Evolutionary conservation across 179 eudicot species (phyloP), one percentile per base, ranked within the genome.

Genomic region (Beta macrorhiza): DNA sequence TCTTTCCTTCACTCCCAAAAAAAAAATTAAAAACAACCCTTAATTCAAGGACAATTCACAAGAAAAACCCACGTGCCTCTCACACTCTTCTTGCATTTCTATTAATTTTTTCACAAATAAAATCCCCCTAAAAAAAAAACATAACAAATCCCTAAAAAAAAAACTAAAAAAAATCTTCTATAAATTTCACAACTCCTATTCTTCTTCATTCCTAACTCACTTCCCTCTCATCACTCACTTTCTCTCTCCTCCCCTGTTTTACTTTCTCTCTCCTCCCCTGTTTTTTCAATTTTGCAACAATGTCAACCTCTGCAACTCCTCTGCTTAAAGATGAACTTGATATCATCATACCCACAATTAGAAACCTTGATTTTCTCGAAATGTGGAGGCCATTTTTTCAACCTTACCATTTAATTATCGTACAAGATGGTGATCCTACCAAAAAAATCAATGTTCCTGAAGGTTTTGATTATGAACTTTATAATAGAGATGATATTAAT

Each of bases 321-420:
- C 75, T 84, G 67, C 69, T 95, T 67, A 95, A 88, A 63, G 94
- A 93, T 82, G 93, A 95, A 83, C 98, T 95, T 3, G 99, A 95
- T 51, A 95, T 95, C 53, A 97, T 95, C 42, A 93, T 95, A 44
- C 99, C 99, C 52, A 95, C 99, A 0, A 95, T 95, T 5, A 81
- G 98, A 68, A 95, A 93, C 91, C 92, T 95, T 7, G 98, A 95
- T 86, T 95, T 93, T 79, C 88, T 95, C 5, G 98, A 95, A 74
- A 93, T 93, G 97, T 95, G 98, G 98, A 87, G 98, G 78, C 98
- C 98, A 0, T 95, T 88, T 76, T 90, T 95, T 1, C 83, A 95
- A 78, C 90, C 92, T 0, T 95, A 95, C 78, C 99, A 95, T 84
- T 61, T 93, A 77, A 95, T 95, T 85, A 95, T 93, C 32, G 97